phyloP scores from a whole-genome alignment of 2,329 filamentous ascomycete species.

The Alternaria alternata region DNA sequence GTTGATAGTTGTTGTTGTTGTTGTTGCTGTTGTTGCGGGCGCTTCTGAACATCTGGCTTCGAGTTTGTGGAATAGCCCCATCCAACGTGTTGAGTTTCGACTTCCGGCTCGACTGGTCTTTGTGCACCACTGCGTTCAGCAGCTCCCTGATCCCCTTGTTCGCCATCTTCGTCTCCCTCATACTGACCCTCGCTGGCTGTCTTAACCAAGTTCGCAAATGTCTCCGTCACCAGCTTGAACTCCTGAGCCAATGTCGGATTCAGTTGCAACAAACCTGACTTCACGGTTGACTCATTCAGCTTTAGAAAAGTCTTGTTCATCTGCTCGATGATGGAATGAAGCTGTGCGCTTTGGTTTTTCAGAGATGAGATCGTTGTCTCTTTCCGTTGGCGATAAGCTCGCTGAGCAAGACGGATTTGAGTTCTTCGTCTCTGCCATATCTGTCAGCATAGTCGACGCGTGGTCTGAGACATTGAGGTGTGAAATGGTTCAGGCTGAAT shows the following conservation, averaged over 20 bases:
- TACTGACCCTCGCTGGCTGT: conserved; percentile 47
- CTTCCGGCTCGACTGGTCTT: conserved; percentile 13
- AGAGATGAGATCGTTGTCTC: conserved; percentile 80
- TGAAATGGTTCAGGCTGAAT: not conserved
- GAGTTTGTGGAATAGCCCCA: conserved; percentile 36
- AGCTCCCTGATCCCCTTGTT: conserved; percentile 39
- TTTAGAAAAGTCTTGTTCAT: conserved; percentile 76
- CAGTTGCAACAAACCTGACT: conserved; percentile 65
- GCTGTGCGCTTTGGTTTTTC: conserved; percentile 72
- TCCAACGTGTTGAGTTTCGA: conserved; percentile 28
- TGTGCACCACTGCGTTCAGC: conserved; percentile 11
- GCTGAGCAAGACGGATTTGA: conserved; percentile 85
- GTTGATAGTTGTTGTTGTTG: conserved; percentile 14
- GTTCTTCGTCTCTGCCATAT: conserved; percentile 74
- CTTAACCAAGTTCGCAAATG: conserved; percentile 65
- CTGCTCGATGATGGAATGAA: conserved; percentile 74
- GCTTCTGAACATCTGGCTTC: not conserved
- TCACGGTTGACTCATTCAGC: conserved; percentile 69
- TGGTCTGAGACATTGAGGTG: not conserved
- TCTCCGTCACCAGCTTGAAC: conserved; percentile 65
- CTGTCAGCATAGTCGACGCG: conserved; percentile 17
- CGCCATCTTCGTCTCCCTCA: conserved; percentile 39
- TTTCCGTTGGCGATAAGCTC: conserved; percentile 85
- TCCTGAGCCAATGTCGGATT: conserved; percentile 66
- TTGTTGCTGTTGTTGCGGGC: conserved; percentile 4